Conservation (phyloP, 2,329 filamentous ascomycete species). For the Metarhizium anisopliae region DNA sequence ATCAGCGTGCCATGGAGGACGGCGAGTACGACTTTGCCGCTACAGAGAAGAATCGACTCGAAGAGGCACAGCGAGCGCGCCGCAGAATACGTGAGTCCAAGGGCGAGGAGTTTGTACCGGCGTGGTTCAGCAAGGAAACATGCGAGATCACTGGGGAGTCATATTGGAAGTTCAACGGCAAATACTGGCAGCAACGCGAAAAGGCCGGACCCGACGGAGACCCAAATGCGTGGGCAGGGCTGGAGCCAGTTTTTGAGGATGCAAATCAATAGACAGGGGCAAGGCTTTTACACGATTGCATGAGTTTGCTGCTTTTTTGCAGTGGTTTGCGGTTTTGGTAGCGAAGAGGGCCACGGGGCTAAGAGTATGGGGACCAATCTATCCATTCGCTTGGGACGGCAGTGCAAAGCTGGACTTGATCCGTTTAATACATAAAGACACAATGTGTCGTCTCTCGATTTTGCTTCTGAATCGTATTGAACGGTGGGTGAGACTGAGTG, state of each 20-base stretch:
- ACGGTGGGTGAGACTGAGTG: too few relatives aligned
- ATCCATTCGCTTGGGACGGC: background rate
- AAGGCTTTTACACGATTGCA: background rate
- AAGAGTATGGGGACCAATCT: background rate
- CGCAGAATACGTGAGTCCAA: conserved; percentile 62
- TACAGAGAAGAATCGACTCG: conserved; percentile 85
- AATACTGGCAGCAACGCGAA: conserved; percentile 76
- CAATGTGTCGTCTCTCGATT: background rate
- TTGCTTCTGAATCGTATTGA: background rate
- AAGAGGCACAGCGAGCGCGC: conserved; percentile 79
- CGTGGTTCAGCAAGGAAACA: conserved; percentile 70
- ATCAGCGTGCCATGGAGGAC: conserved; percentile 97
- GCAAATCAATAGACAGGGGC: conserved; percentile 6
- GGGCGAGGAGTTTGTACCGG: conserved; percentile 74
- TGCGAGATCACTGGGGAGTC: conserved; percentile 78
- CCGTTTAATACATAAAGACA: background rate
- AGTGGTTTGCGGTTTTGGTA: background rate
- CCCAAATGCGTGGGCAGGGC: conserved; percentile 51
- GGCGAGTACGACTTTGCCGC: conserved; percentile 94
- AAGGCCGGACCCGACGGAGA: conserved; percentile 53
- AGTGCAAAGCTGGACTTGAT: background rate
- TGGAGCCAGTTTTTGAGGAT: conserved; percentile 65
- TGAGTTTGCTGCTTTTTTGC: background rate
- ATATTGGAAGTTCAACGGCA: conserved; percentile 81
- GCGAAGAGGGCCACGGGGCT: background rate